Evolutionary conservation across 805 yeast genomes (phyloP).

Genomic region (Barnettozyma pratensis): DNA sequence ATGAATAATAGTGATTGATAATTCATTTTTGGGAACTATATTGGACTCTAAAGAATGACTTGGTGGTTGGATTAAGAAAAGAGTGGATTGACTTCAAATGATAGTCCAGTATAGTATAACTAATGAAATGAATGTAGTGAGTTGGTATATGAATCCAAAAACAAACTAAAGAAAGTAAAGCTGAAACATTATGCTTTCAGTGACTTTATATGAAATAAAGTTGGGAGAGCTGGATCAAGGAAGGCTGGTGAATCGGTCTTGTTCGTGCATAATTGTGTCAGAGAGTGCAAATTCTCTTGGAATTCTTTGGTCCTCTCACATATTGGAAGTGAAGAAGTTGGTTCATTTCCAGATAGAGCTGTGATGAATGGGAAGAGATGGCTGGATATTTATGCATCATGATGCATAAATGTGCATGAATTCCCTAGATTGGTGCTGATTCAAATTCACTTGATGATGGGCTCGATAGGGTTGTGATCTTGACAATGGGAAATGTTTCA

Average conservation of each 20-base stretch:
- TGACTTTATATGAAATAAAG: not conserved
- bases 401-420: not conserved
- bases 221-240: not conserved
- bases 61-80: not conserved
- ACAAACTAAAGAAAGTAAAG: not conserved
- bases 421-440: no score
- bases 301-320: no score
- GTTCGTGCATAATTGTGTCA: no score
- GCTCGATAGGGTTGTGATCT: no score
- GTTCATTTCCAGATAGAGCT: not conserved
- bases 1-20: slow-evolving; percentile 6
- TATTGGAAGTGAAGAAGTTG: not conserved
- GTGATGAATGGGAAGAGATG: no score
- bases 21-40: slow-evolving; percentile 1
- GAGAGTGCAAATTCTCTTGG: no score
- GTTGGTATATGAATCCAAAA: not conserved
- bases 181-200: not conserved
- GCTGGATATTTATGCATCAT: not conserved
- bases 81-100: not conserved
- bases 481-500: no score
- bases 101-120: no score
- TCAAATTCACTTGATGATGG: no score
- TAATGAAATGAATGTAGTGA: not conserved
- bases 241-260: not conserved
- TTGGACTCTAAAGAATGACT: slow-evolving; percentile 9